A percentile compares a stretch with the other conserved stretches of the same genome.
These are phyloP conservation scores for Penicillium griseofulvum DNA, from an alignment of 2,329 filamentous ascomycete species.

Conservation along the genomic window DNA sequence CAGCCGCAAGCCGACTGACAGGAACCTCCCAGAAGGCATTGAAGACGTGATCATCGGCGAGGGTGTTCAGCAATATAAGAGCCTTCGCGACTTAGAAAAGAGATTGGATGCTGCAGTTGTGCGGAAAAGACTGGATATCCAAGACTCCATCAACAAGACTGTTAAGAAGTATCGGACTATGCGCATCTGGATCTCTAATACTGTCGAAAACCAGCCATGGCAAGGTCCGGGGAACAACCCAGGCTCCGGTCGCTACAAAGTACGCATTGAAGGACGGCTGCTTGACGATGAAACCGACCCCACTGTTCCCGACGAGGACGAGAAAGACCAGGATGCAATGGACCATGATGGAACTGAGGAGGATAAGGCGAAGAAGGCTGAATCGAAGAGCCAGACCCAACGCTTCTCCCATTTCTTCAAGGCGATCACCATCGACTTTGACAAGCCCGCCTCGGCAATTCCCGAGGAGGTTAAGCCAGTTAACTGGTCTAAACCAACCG, in stretches of 20 bases:
- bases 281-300: conserved; percentile 66
- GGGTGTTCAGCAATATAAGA: conserved; percentile 76
- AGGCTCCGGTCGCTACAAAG: conserved; percentile 60
- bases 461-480: conserved; percentile 52
- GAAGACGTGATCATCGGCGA: conserved; percentile 80
- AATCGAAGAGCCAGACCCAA: conserved; percentile 34
- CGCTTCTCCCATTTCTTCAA: conserved; percentile 53
- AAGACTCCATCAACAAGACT: conserved; percentile 73
- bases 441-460: conserved; percentile 41
- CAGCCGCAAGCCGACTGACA: conserved; percentile 88
- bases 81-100: conserved; percentile 81
- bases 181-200: conserved; percentile 93
- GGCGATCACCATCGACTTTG: conserved; percentile 52
- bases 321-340: conserved; percentile 52
- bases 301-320: conserved; percentile 49
- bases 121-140: conserved; percentile 86
- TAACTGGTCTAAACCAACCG: conserved; percentile 81
- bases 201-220: conserved; percentile 91
- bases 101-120: conserved; percentile 89
- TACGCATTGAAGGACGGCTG: conserved; percentile 87
- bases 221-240: conserved; percentile 51
- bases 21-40: conserved; percentile 86
- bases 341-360: conserved; percentile 55
- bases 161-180: conserved; percentile 79
- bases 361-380: conserved; percentile 29